phyloP scores from a whole-genome alignment of 2,329 filamentous ascomycete species.

The Verticillium longisporum region DNA sequence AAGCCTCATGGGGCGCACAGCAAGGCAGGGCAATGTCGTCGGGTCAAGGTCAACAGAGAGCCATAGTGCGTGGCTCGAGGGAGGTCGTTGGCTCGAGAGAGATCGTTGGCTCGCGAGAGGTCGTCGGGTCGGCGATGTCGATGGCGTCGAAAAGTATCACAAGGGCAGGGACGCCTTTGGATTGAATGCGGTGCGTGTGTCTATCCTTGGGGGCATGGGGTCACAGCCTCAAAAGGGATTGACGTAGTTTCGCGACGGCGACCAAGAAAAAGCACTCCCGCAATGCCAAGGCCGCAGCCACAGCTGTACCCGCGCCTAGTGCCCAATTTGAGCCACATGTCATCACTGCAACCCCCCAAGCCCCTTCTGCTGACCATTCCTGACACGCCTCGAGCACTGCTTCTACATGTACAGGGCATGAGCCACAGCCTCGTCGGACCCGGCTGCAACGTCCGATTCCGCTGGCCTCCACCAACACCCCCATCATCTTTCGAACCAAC shows the following conservation, averaged over 20 bases:
- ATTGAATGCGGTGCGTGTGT: not conserved
- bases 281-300: slow-evolving; percentile 1
- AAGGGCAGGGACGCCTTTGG: not conserved
- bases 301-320: not conserved
- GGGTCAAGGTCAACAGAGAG: not conserved
- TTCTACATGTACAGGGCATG: not conserved
- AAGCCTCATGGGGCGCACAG: slow-evolving; percentile 11
- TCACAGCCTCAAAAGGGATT: not conserved
- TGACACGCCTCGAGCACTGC: not conserved
- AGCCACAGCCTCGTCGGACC: not conserved
- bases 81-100: not conserved
- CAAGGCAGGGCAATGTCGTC: not conserved
- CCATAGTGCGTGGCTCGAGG: not conserved
- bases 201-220: not conserved
- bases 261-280: slow-evolving; percentile 3
- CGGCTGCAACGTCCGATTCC: not conserved
- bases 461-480: not conserved
- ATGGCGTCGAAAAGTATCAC: too few relatives aligned
- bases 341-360: not conserved
- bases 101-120: too few relatives aligned
- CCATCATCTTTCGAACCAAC: not conserved
- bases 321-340: not conserved
- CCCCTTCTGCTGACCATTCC: not conserved
- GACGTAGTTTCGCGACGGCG: slow-evolving; percentile 1
- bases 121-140: too few relatives aligned